Base-by-base conservation (phyloP, 805 yeast genomes). In the Priceomyces melissophilus region DNA sequence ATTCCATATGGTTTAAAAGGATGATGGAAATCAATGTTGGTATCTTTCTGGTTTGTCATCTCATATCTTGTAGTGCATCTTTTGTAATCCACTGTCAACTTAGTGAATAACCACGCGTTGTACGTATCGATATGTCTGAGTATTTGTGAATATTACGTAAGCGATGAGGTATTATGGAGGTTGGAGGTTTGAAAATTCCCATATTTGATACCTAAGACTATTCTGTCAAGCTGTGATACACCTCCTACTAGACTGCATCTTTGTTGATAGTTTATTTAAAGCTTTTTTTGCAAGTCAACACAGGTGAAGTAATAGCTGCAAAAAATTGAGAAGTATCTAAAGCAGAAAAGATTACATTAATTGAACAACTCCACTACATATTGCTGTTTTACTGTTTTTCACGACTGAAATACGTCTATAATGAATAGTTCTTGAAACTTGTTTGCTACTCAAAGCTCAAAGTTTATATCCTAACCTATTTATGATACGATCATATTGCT, bases 1-100 rank as follows among this genome's bases (percentile, higher is more conserved):
- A 89, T 88, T 17, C 69, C 71, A 58, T 90, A 90, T 0, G 98
- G 97, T 35, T 60, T 54, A 56, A 72, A 90, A 1, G 98, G 98
- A 57, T 90, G 97, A 53, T 75, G 65, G 60, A 74, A 87, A 31
- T 41, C 40, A 16, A 38, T 37, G n/a, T 29, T 4, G 14, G 4
- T 29, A 13, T 4, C 14, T 6, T 29, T 9, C 12, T 29, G 8
- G 12, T 29, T n/a, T n/a, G 14, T 29, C 31, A 29, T 29, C 31
- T 34, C 15, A 17, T 34, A 11, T 14, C 26, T 10, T 20, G 25
- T 4, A n/a, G 16, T 12, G 12, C 17, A 11, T 14, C n/a, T 13
- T 11, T 13, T 6, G 17, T 15, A 4, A 14, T 12, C 35, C n/a
- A 32, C n/a, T 11, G 14, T 11, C 6, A 17, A 12, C 12, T 4